A percentile compares a stretch with the other conserved stretches of the same genome.
Evolutionary conservation across 2,329 filamentous ascomycete genomes (phyloP).

Genomic region (Bipolaris bicolor): DNA sequence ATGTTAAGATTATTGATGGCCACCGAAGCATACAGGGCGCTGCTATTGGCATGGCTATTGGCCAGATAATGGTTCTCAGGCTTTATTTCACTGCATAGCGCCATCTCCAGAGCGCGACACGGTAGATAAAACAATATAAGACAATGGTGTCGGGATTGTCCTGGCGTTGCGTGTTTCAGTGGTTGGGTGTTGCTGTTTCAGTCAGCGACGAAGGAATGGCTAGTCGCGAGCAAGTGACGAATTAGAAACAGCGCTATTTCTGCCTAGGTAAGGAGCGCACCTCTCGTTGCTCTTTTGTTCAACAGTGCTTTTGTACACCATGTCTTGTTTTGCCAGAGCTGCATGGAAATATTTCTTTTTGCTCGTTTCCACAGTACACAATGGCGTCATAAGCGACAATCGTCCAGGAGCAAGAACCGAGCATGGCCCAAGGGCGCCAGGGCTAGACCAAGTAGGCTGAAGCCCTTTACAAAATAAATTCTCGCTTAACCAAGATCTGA

Average conservation of each 20-base stretch:
- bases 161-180: constrained; percentile 33
- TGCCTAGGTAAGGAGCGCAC: not conserved
- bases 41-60: constrained; percentile 8
- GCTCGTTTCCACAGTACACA: not conserved
- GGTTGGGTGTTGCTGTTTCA: constrained; percentile 24
- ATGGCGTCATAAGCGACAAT: not conserved
- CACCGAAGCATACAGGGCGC: constrained; percentile 5
- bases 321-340: not conserved
- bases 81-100: not conserved
- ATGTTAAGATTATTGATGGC: constrained; percentile 11
- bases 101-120: constrained; percentile 12
- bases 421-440: not conserved
- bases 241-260: not conserved
- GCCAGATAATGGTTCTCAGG: constrained; percentile 7
- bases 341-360: not conserved
- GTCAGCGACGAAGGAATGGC: constrained; percentile 8
- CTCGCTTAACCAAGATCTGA: not conserved
- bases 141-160: constrained; percentile 34
- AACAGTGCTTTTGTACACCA: not conserved
- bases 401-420: not conserved
- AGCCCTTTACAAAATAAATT: not conserved
- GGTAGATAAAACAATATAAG: constrained; percentile 21
- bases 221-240: not conserved
- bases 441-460: not conserved
- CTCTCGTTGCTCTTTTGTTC: not conserved